A percentile compares a stretch with the other conserved stretches of the same genome.
phyloP scores from a whole-genome alignment of 495 filamentous ascomycete genomes.

The Aspergillus funiculosus region DNA sequence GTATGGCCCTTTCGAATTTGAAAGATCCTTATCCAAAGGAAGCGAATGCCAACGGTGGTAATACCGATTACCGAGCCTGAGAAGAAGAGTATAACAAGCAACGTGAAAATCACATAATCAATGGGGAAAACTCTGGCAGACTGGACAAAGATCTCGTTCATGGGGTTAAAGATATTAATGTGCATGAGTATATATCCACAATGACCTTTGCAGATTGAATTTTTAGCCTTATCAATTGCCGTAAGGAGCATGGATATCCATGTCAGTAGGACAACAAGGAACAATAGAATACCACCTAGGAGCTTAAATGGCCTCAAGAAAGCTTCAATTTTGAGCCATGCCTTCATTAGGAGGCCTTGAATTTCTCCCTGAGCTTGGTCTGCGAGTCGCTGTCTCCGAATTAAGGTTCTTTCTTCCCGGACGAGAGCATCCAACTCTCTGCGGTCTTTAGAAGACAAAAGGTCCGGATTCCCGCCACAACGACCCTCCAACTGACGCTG shows the following conservation, averaged over 20 bases:
- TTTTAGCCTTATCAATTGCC: slow-evolving; percentile 90
- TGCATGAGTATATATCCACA: slow-evolving; percentile 94
- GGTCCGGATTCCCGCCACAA: slow-evolving; percentile 67
- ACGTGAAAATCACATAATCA: slow-evolving; percentile 82
- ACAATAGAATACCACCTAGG: slow-evolving; percentile 70
- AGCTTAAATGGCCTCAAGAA: slow-evolving; percentile 80
- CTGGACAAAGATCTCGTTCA: slow-evolving; percentile 85
- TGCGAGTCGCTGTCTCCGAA: slow-evolving; percentile 80
- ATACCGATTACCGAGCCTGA: slow-evolving; percentile 78
- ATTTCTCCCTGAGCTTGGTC: slow-evolving; percentile 73
- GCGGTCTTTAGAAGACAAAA: slow-evolving; percentile 75
- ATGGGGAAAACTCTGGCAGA: slow-evolving; percentile 81
- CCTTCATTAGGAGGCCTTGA: slow-evolving; percentile 58
- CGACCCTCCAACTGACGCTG: slow-evolving; percentile 86
- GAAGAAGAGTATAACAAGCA: slow-evolving; percentile 82
- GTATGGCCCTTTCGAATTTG: slow-evolving; percentile 83
- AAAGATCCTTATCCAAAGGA: slow-evolving; percentile 91
- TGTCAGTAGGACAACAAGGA: slow-evolving; percentile 63
- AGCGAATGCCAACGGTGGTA: slow-evolving; percentile 81
- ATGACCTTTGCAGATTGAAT: slow-evolving; percentile 81
- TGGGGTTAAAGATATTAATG: slow-evolving; percentile 87
- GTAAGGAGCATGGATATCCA: slow-evolving; percentile 95
- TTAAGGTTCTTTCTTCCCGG: slow-evolving; percentile 85
- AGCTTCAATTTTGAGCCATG: slow-evolving; percentile 72
- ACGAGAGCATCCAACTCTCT: slow-evolving; percentile 81